Evolutionary conservation across 129 eudicot genomes (phyloP), one percentile per base, ranked within the genome.

Genomic region (Gnaphalium uliginosum): DNA sequence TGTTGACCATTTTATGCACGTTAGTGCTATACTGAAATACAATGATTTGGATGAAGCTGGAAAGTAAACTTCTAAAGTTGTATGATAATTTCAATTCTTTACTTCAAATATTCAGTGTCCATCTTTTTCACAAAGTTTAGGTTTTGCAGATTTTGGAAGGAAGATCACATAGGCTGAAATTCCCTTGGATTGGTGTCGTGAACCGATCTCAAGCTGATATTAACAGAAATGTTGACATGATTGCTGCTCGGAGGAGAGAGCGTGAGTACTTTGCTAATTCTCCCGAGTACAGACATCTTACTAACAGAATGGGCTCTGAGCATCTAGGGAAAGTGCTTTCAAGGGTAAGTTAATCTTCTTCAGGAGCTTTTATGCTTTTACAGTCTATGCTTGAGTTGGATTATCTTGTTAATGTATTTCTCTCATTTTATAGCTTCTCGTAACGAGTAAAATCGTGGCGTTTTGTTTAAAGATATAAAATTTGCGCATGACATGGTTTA

Each of bases 151-250:
- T 93, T 17, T 79, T 93, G 83, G 98, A 93, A 82, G 98, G 98
- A 76, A 89, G 68, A 79, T 76, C 98, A 32, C 85, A 86, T 71
- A 90, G 80, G 87, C 88, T 93, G 73, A 90, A 93, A 77, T 90
- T 84, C 73, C 96, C 98, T 69, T 93, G 98, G 98, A 86, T 93
- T 70, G 98, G 98, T 80, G 96, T 93, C 51, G 98, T 90, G n/a
- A 93, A 93, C 68, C 92, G 96, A 18, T 93, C 98, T 15, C 98
- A 93, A 83, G 96, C 92, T 65, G 98, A 93, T 83, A 93, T 90
- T 32, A 90, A 93, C 73, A 88, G 78, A 74, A 86, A 72, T 69
- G 86, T 88, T 46, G 98, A 93, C 73, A 93, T 93, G 98, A 90
- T 93, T 75, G 86, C 96, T 84, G 91, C 97, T 80, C 88, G 93